Evolutionary conservation across 2,329 filamentous ascomycete genomes (phyloP).

Genomic region (Neospermospora avenae): DNA sequence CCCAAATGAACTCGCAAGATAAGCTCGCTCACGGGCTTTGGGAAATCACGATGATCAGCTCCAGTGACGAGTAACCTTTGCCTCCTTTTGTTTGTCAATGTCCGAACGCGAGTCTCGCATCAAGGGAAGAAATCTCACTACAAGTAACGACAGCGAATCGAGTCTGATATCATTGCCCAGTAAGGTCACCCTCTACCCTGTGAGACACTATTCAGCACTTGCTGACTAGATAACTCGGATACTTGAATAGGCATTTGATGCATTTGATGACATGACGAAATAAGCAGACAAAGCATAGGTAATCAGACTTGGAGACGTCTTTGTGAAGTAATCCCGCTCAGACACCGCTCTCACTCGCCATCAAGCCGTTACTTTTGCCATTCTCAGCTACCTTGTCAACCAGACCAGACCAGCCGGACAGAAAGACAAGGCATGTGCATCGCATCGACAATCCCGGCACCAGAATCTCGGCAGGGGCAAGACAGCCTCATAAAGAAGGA

Average conservation of each 20-base stretch:
- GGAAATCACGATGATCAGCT: too few species aligned
- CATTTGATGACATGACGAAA: not conserved
- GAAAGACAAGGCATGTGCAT: not conserved
- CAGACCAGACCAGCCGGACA: not conserved
- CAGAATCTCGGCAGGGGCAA: constrained; percentile 2
- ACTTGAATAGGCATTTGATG: not conserved
- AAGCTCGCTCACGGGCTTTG: too few species aligned
- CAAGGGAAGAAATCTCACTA: too few species aligned
- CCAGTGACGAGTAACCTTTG: too few species aligned
- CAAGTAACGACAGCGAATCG: too few species aligned
- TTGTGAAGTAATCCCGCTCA: not conserved
- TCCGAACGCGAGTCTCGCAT: too few species aligned
- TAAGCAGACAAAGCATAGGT: not conserved
- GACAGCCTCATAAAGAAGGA: not conserved
- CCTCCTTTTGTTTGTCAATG: too few species aligned
- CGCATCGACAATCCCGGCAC: not conserved
- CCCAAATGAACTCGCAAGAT: too few species aligned
- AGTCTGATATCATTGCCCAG: too few species aligned
- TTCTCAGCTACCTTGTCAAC: not conserved
- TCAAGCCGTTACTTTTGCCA: not conserved
- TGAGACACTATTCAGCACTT: not conserved
- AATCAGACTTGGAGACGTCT: not conserved
- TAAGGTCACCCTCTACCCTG: too few species aligned
- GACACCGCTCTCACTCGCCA: not conserved
- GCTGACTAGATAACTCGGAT: not conserved